phyloP scores from a whole-genome alignment of 2,329 filamentous ascomycete genomes.

The Thelonectria olida region DNA sequence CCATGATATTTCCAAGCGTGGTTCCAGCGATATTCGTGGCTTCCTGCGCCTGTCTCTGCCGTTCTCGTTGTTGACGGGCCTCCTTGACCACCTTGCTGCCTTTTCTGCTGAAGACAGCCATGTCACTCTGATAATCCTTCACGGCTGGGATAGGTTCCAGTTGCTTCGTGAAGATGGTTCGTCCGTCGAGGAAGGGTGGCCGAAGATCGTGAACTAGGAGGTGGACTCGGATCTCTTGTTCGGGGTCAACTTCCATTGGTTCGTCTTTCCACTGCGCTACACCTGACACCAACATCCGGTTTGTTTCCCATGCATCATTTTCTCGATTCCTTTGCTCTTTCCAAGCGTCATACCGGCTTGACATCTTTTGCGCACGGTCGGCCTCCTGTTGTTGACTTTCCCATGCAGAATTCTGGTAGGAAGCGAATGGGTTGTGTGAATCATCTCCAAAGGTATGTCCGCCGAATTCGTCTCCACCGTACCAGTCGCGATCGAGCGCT shows the following conservation, averaged over 20 bases:
- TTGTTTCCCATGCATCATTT: constrained; percentile 98
- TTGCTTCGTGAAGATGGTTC: constrained; percentile 97
- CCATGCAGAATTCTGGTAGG: constrained; percentile 76
- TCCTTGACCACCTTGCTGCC: constrained; percentile 94
- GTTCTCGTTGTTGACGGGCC: constrained; percentile 88
- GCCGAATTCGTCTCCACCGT: constrained; percentile 84
- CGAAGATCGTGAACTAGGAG: constrained; percentile 92
- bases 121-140: constrained; percentile 93
- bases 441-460: constrained; percentile 89
- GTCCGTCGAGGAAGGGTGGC: constrained; percentile 93
- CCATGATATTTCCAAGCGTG: constrained; percentile 92
- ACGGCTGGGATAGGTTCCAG: constrained; percentile 94
- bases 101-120: constrained; percentile 97
- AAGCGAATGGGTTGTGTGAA: constrained; percentile 89
- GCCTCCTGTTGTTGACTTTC: constrained; percentile 82
- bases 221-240: constrained; percentile 89
- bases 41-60: constrained; percentile 93
- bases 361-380: constrained; percentile 82
- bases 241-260: constrained; percentile 86
- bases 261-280: constrained; percentile 90
- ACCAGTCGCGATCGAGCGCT: constrained; percentile 91
- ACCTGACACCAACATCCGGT: constrained; percentile 96
- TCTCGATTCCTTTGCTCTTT: constrained; percentile 90
- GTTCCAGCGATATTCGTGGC: constrained; percentile 94
- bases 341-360: constrained; percentile 72